Evolutionary conservation across 805 yeast genomes (phyloP), one percentile per base, ranked within the genome.

Genomic region (Ogataea parapolymorpha): DNA sequence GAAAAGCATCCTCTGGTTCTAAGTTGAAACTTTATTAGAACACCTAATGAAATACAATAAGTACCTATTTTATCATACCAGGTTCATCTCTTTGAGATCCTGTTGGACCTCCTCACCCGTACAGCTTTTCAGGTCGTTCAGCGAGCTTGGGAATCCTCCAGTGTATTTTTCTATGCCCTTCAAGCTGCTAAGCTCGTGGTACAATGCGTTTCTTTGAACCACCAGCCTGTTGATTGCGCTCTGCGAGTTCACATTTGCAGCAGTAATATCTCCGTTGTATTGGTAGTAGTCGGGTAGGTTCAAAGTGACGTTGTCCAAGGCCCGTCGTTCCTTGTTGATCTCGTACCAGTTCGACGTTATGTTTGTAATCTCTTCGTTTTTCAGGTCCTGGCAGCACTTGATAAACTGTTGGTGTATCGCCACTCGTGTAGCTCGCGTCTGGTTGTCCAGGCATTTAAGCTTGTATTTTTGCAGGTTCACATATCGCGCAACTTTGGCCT

Each of bases 341-440:
- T 85, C 82, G 67, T 91, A 91, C 98, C 98, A 93, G 48, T 79
- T 74, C 29, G 83, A 76, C 5, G 97, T 90, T 4, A 95, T 85
- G 6, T 77, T 72, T 44, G 77, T 71, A 35, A 91, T 72, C 68
- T 87, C 71, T 18, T 73, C 68, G 39, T 74, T 72, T 46, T 88
- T 83, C 33, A 75, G 62, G 56, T 88, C 95, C 52, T 81, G 77
- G 26, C 77, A 68, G 42, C 77, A 73, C 54, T 84, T 85, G 59
- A 77, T 65, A 59, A 75, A 87, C 57, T 87, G 85, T 61, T 93
- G 98, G 61, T 91, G 96, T 25, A 86, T 75, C 45, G 81, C 76
- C 7, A 84, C 82, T 42, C 98, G 68, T 17, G 79, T 73, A 0
- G 96, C 95, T 18, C 76, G 70, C 0, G 96, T 88, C 58, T 87